Conservation (phyloP, 306 rosid species). For the Clitoria ternatea region DNA sequence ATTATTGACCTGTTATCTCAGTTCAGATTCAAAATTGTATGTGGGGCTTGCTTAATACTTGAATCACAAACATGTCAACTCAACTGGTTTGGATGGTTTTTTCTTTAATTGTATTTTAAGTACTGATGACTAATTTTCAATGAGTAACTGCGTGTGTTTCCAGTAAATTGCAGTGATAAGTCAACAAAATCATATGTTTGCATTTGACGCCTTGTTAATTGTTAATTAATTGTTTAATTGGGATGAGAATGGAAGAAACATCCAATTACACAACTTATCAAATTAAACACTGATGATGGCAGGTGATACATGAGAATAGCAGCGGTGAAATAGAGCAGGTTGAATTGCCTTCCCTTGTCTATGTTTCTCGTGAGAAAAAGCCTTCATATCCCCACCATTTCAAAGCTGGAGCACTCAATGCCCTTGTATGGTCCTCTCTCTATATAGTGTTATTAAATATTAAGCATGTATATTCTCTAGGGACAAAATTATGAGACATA, state of each 20-base stretch:
- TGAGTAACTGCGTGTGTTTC: background rate
- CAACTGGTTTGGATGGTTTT: background rate
- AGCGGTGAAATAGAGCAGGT: constrained; percentile 19
- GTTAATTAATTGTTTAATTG: background rate
- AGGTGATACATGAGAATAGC: constrained; percentile 33
- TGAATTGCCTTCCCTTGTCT: constrained; percentile 50
- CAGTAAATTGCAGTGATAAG: background rate
- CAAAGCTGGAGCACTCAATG: constrained; percentile 72
- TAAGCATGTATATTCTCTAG: background rate
- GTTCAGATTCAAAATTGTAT: background rate
- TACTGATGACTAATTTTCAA: background rate
- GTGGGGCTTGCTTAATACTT: background rate
- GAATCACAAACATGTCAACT: background rate
- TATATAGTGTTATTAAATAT: background rate
- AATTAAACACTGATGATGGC: background rate
- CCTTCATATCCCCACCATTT: constrained; percentile 47
- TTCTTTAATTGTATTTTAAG: background rate
- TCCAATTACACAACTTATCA: background rate
- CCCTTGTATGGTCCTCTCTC: constrained; percentile 34
- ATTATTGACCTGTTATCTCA: background rate
- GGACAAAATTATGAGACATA: background rate
- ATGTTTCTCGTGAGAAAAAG: constrained; percentile 62
- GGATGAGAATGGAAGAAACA: background rate
- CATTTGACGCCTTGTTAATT: background rate
- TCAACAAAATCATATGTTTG: background rate